Conservation (phyloP, 164 flowering plant species). For the Magnolia kwangsiensis region DNA sequence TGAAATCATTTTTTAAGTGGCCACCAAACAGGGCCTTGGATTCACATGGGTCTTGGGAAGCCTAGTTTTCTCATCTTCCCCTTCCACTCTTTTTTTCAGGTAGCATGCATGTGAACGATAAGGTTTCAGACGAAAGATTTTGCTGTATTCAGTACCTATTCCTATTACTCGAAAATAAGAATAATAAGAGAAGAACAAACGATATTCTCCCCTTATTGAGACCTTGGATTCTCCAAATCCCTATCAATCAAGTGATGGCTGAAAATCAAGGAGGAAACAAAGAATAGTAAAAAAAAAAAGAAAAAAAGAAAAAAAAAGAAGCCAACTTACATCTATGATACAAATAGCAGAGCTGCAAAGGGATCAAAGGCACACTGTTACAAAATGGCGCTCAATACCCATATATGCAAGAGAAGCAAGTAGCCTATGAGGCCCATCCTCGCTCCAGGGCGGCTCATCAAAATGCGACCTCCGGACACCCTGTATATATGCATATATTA, state of each 20-base stretch:
- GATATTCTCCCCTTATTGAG: neutral
- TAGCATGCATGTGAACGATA: too few species aligned
- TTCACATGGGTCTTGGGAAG: too few species aligned
- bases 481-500: conserved; percentile 31
- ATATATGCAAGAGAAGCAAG: conserved; percentile 71
- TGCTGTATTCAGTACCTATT: too few species aligned
- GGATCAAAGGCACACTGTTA: conserved; percentile 19
- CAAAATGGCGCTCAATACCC: conserved; percentile 81
- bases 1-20: too few species aligned
- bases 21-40: too few species aligned
- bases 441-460: conserved; percentile 84
- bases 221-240: neutral
- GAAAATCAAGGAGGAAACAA: neutral
- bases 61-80: too few species aligned
- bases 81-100: too few species aligned
- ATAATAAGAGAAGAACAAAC: neutral
- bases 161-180: too few species aligned
- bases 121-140: too few species aligned
- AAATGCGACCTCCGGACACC: conserved; percentile 78
- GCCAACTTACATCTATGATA: conserved; percentile 3
- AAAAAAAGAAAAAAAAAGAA: too few species aligned
- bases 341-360: neutral
- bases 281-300: neutral
- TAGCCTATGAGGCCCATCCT: conserved; percentile 78
- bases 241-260: neutral